Evolutionary conservation across 2,329 filamentous ascomycete species (phyloP), one percentile per base, ranked within the genome.

Genomic region (Phialophora expanda): DNA sequence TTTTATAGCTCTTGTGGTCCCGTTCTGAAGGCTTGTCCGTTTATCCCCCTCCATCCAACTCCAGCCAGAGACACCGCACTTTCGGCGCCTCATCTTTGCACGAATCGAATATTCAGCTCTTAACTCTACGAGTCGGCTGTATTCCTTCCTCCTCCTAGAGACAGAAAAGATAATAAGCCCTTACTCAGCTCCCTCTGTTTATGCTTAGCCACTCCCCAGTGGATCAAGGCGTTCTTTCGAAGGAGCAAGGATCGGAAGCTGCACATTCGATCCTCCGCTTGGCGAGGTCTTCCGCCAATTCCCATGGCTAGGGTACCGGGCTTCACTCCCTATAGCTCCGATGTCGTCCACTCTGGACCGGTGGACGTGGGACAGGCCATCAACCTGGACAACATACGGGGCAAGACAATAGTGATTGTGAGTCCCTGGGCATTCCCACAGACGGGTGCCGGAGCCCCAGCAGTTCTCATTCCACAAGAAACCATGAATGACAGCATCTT

Each of bases 361-460:
- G 61, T 71, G 22, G 64, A 71, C 53, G 48, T 64, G 11, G 50
- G 60, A 4, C 30, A 32, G 22, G 54, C 69, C 22, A 68, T 70
- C 61, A 57, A 63, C 28, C 28, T 24, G 4, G 51, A 22, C 41
- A 69, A 69, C 38, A 24, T 71, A n/a, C 26, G 14, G 6, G 62
- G 64, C 70, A 89, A 87, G 74, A 86, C 83, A 0, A 84, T 90
- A 58, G 72, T 89, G 65, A 85, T 90, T 51, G 48, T 51, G 38
- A 44, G 38, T 24, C 24, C 24, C 24, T 3, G 3, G 3, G 24
- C 24, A 24, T 24, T 24, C 24, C 24, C 3, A 24, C 24, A 24
- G 2, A 24, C 24, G 24, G 24, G 24, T 24, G 17, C 14, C 17
- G 17, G 14, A n/a, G 38, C 38, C 38, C 38, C 12, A 41, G 38